phyloP scores from a whole-genome alignment of 2,329 filamentous ascomycete species.

The Cladosporium sp. region DNA sequence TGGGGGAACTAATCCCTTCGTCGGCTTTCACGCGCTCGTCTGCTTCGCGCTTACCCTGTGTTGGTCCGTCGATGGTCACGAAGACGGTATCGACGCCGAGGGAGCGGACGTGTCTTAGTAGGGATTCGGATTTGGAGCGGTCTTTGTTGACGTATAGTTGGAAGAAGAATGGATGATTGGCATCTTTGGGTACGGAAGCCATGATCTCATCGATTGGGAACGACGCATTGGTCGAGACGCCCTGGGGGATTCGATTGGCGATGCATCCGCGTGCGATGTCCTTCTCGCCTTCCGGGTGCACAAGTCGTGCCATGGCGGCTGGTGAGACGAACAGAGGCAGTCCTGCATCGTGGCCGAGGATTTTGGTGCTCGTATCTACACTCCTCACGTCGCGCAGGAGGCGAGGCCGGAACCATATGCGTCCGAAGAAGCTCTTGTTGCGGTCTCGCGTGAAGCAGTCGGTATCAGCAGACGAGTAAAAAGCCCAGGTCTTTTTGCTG shows the following conservation, averaged over 20 bases:
- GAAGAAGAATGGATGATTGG: conserved; percentile 53
- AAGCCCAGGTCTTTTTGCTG: conserved; percentile 46
- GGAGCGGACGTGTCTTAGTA: conserved; percentile 51
- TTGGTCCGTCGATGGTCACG: conserved; percentile 61
- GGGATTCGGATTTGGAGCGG: conserved; percentile 52
- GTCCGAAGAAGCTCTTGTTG: conserved; percentile 47
- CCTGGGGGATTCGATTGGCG: conserved; percentile 33
- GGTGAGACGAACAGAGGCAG: conserved; percentile 44
- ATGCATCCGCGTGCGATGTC: conserved; percentile 38
- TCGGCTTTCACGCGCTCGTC: conserved; percentile 54
- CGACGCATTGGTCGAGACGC: conserved; percentile 38
- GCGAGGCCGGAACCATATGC: conserved; percentile 52
- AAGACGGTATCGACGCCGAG: conserved; percentile 57
- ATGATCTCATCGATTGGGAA: conserved; percentile 37
- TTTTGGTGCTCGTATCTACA: conserved; percentile 38
- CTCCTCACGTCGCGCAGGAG: conserved; percentile 45
- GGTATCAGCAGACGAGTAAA: conserved; percentile 55
- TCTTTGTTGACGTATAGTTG: conserved; percentile 65
- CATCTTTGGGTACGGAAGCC: conserved; percentile 27
- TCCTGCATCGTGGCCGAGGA: conserved; percentile 37
- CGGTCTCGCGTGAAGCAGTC: conserved; percentile 51
- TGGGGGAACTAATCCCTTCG: conserved; percentile 47
- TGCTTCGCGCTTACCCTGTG: conserved; percentile 57
- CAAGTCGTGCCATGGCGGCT: conserved; percentile 41
- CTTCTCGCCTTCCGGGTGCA: conserved; percentile 43